phyloP scores from a whole-genome alignment of 371 early-diverging fungal genomes.

The Actinomucor elegans region DNA sequence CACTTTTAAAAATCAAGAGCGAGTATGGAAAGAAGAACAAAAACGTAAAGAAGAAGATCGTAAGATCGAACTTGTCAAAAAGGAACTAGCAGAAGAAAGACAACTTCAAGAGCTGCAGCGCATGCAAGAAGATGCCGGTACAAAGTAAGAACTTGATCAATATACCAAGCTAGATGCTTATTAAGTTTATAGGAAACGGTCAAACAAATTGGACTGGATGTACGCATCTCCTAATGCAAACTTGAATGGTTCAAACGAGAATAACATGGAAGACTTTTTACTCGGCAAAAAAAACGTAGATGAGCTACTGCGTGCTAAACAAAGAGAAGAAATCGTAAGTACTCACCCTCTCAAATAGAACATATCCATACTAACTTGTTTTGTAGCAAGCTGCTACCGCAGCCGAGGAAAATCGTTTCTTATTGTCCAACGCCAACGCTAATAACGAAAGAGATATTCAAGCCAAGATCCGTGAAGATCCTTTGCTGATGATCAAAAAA shows the following conservation, averaged over 20 bases:
- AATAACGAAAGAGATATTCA: slow-evolving; percentile 81
- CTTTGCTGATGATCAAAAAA: slow-evolving; percentile 82
- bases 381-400: slow-evolving; percentile 19
- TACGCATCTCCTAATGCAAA: slow-evolving; percentile 75
- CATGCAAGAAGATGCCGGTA: slow-evolving; percentile 80
- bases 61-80: slow-evolving; percentile 85
- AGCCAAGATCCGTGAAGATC: slow-evolving; percentile 91
- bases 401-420: slow-evolving; percentile 28
- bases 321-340: slow-evolving; percentile 44
- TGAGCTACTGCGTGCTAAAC: slow-evolving; percentile 57
- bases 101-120: slow-evolving; percentile 82
- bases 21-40: slow-evolving; percentile 89
- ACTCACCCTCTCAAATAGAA: neutral
- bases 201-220: slow-evolving; percentile 94
- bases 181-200: slow-evolving; percentile 51
- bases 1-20: slow-evolving; percentile 87
- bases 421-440: slow-evolving; percentile 60
- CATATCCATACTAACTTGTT: neutral
- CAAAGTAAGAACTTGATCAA: slow-evolving; percentile 48
- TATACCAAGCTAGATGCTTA: too few species aligned
- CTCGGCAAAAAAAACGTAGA: slow-evolving; percentile 88
- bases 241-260: slow-evolving; percentile 47
- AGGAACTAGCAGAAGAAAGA: slow-evolving; percentile 91
- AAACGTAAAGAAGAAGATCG: slow-evolving; percentile 83
- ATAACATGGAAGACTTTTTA: slow-evolving; percentile 87